Evolutionary conservation across 2,329 filamentous ascomycete genomes (phyloP), one percentile per base, ranked within the genome.

Genomic region (Colletotrichum ledebouriae): DNA sequence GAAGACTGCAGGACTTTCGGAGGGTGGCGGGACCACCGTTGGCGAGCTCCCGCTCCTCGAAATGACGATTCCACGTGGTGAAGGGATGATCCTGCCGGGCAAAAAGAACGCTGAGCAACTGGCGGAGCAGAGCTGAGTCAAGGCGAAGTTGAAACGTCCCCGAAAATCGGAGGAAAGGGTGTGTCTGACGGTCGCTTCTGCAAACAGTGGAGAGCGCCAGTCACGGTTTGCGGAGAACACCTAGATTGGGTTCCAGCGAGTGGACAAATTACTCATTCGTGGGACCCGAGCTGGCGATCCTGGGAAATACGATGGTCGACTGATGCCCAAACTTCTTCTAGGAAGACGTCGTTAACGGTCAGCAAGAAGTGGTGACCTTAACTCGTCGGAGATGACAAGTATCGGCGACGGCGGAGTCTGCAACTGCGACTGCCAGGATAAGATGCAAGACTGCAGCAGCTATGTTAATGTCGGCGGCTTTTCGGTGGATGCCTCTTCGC

Each of bases 331-430:
- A 39, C 34, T 25, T 13, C 13, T 33, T 6, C 41, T 22, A 12
- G 47, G 61, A 37, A 47, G 55, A 59, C 59, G 65, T 65, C 61
- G 65, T 17, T 17, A 17, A 17, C 17, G 17, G 17, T 59, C 61
- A 65, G 53, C 20, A 39, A 39, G 37, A 49, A 41, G 65, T 61
- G 65, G 65, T 68, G 53, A 68, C 65, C 65, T 49, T 59, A 41
- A 41, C 60, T 46, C 65, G 22, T 44, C 60, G 55, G 60, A 55
- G 25, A 59, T 63, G 59, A 63, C 41, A 59, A 59, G 50, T 33
- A 53, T 53, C 46, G 17, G 34, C 46, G 44, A 52, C 37, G 59
- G 47, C 37, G 59, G 47, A 20, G 47, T 39, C 37, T 44, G 20
- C 37, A 13, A 46, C 25, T 44, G 20, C 37, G 10, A 46, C 25